Percentiles rank a stretch among this genome's conserved stretches.
phyloP scores from a whole-genome alignment of 495 filamentous ascomycete genomes.

The Penicillium odoratum region DNA sequence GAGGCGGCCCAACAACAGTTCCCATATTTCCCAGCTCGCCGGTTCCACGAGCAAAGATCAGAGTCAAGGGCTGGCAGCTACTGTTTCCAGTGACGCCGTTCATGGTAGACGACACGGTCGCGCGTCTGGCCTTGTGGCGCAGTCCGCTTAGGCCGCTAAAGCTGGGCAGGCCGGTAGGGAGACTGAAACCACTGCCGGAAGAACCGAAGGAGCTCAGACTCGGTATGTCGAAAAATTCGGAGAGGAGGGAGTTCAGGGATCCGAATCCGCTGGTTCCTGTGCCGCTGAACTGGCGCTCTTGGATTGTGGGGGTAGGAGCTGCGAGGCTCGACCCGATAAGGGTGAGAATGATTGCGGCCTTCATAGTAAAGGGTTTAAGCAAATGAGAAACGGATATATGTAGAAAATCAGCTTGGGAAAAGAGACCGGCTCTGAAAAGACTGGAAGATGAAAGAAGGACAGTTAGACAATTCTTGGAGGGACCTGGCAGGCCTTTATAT shows the following conservation, averaged over 20 bases:
- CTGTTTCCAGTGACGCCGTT: slow-evolving; percentile 45
- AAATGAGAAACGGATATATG: background rate
- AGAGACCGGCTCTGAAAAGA: slow-evolving; percentile 23
- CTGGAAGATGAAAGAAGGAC: background rate
- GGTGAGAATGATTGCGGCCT: slow-evolving; percentile 21
- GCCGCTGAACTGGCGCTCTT: slow-evolving; percentile 16
- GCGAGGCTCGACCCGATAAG: slow-evolving; percentile 25
- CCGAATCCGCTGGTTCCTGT: background rate
- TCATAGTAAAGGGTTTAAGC: slow-evolving; percentile 21
- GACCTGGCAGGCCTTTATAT: background rate
- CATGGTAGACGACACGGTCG: background rate
- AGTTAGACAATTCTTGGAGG: background rate
- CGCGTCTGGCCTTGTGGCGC: background rate
- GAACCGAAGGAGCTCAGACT: background rate
- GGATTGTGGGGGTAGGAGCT: slow-evolving; percentile 31
- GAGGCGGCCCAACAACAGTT: slow-evolving; percentile 54
- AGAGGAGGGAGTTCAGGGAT: background rate
- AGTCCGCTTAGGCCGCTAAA: background rate
- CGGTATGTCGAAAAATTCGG: background rate
- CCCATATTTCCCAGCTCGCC: slow-evolving; percentile 58
- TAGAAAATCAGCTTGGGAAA: background rate
- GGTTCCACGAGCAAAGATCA: slow-evolving; percentile 62
- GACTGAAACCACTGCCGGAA: background rate
- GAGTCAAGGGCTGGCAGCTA: slow-evolving; percentile 48
- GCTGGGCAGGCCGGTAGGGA: too few relatives aligned